Evolutionary conservation across 805 yeast genomes (phyloP).

Genomic region (Candida montana): DNA sequence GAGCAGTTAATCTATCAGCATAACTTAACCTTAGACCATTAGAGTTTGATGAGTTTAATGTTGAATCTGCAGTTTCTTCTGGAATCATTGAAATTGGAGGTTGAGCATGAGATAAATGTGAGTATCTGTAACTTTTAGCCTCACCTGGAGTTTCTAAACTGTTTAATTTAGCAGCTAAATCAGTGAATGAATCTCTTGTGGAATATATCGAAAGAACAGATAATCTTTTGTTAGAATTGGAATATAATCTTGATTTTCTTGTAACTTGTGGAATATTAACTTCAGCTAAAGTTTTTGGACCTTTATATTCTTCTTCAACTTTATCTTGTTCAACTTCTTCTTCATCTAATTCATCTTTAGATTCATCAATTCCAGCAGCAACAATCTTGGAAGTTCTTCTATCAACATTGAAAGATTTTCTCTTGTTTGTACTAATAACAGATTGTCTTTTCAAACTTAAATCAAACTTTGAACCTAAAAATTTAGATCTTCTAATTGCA

Average conservation of each 20-base stretch:
- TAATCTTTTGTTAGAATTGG: slow-evolving; percentile 58
- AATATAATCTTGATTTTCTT: slow-evolving; percentile 57
- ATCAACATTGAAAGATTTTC: slow-evolving; percentile 10
- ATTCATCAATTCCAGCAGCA: slow-evolving; percentile 21
- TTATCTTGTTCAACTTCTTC: neutral
- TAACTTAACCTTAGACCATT: slow-evolving; percentile 30
- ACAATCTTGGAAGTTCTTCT: slow-evolving; percentile 21
- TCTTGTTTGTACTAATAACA: slow-evolving; percentile 11
- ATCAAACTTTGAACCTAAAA: slow-evolving; percentile 37
- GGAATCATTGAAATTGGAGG: slow-evolving; percentile 13
- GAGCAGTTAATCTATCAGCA: slow-evolving; percentile 33
- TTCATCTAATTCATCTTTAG: slow-evolving; percentile 9
- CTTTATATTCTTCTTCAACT: slow-evolving; percentile 15
- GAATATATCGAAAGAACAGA: slow-evolving; percentile 71
- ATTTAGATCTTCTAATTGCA: slow-evolving; percentile 40
- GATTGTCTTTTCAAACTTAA: slow-evolving; percentile 27
- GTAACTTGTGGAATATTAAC: slow-evolving; percentile 68
- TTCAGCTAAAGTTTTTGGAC: slow-evolving; percentile 52
- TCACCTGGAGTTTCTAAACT: slow-evolving; percentile 11
- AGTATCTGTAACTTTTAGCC: slow-evolving; percentile 2
- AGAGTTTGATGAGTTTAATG: slow-evolving; percentile 12
- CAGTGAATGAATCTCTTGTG: slow-evolving; percentile 57
- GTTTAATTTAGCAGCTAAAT: slow-evolving; percentile 43
- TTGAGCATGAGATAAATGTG: slow-evolving; percentile 7
- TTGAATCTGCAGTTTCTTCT: slow-evolving; percentile 19